These are phyloP conservation scores for Fusarium burgessii DNA, from an alignment of 2,329 filamentous ascomycete species.

Conservation along the genomic window DNA sequence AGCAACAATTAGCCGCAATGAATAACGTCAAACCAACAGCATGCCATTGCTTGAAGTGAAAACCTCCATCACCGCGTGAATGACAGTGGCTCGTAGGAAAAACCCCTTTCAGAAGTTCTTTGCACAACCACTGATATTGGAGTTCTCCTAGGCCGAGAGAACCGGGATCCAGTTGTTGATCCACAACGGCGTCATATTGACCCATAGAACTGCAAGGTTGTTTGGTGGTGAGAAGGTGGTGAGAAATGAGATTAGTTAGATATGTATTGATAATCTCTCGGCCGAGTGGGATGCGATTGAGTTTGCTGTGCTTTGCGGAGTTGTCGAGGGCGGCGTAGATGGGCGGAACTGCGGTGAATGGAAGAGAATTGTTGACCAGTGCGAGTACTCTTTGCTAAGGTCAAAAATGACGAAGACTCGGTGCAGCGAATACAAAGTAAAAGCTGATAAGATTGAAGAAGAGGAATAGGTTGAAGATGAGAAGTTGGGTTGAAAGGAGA, in stretches of 20 bases:
- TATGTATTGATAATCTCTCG: background rate
- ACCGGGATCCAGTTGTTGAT: slow-evolving; percentile 35
- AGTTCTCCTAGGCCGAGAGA: slow-evolving; percentile 14
- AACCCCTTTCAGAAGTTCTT: background rate
- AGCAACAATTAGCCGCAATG: slow-evolving; percentile 14
- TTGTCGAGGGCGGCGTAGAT: background rate
- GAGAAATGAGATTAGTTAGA: slow-evolving; percentile 4
- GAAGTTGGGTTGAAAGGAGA: background rate
- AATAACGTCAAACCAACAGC: background rate
- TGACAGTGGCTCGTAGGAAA: background rate
- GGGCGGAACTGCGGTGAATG: background rate
- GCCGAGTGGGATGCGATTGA: background rate
- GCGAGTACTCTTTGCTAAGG: background rate
- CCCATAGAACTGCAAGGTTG: slow-evolving; percentile 38
- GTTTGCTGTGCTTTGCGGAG: background rate
- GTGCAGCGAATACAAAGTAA: background rate
- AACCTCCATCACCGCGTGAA: background rate
- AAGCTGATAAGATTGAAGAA: background rate
- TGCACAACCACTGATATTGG: slow-evolving; percentile 11
- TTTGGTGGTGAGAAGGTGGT: background rate
- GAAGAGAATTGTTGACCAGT: background rate
- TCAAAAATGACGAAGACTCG: background rate
- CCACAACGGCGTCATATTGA: slow-evolving; percentile 39
- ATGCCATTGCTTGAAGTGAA: background rate
- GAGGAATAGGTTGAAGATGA: background rate